A percentile compares a stretch with the other conserved stretches of the same genome.
phyloP scores from a whole-genome alignment of 2,329 filamentous ascomycete genomes.

The Verticillium albo-atrum region DNA sequence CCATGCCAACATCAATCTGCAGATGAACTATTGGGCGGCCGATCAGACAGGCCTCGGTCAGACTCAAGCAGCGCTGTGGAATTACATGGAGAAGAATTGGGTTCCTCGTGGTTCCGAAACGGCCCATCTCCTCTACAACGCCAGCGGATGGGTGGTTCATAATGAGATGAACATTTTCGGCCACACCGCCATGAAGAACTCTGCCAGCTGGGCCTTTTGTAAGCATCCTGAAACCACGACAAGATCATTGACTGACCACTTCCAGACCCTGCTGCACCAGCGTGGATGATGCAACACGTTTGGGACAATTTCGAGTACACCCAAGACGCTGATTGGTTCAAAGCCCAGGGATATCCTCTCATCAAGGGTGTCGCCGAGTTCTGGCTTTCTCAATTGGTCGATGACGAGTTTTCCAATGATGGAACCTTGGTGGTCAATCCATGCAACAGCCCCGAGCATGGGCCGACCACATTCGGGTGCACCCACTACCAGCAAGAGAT shows the following conservation, averaged over 20 bases:
- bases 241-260: constrained; percentile 22
- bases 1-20: constrained; percentile 54
- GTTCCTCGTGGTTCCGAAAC: constrained; percentile 48
- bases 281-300: constrained; percentile 59
- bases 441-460: constrained; percentile 55
- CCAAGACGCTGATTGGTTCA: constrained; percentile 40
- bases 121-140: constrained; percentile 47
- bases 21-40: constrained; percentile 58
- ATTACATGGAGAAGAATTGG: constrained; percentile 50
- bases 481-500: constrained; percentile 50
- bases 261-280: constrained; percentile 39
- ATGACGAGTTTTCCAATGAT: constrained; percentile 45
- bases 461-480: constrained; percentile 49
- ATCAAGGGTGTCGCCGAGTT: constrained; percentile 49
- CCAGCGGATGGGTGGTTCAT: constrained; percentile 51
- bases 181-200: constrained; percentile 38
- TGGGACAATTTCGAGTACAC: constrained; percentile 53
- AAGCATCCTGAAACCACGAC: not conserved
- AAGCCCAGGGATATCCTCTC: constrained; percentile 44
- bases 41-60: constrained; percentile 46
- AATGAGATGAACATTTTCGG: constrained; percentile 57
- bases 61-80: constrained; percentile 42
- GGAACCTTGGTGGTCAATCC: constrained; percentile 50
- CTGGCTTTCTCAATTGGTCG: constrained; percentile 49
- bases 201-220: constrained; percentile 26